Evolutionary conservation across 495 filamentous ascomycete species (phyloP), one percentile per base, ranked within the genome.

Genomic region (Neurospora sp.): DNA sequence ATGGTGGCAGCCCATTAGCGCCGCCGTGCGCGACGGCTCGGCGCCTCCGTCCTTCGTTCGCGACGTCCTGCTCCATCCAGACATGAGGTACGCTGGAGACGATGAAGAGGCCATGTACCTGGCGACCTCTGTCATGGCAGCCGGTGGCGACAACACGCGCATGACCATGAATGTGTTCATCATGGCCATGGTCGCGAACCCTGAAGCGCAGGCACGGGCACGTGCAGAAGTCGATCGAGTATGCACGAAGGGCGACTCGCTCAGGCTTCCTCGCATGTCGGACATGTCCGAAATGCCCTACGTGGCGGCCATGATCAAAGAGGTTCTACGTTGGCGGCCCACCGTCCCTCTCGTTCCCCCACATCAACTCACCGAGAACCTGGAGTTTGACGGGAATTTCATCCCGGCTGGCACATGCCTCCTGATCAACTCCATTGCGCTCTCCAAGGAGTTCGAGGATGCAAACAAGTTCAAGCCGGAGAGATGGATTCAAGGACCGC

Each of bases 241-340:
- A 5, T 87, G 84, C 72, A 77, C 77, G 4, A 69, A 73, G 5
- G 77, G 73, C 6, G 69, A 78, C 31, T 39, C 31, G 20, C 46
- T 35, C 3, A 75, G 85, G 4, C 80, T 87, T 6, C 84, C 84
- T 8, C 66, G 71, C 69, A 83, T 87, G 77, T 79, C 78, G 16
- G 87, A 89, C 77, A 76, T 85, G 73, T 71, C 78, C 16, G 78
- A 79, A 41, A 78, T 88, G 48, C 85, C 85, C 7, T 89, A 89
- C 72, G 82, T 80, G 68, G 77, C 68, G 42, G 84, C 84, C 5
- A 77, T 88, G 40, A 80, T 84, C 68, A 89, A 88, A 74, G 88
- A 90, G 76, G 84, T 83, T 16, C 78, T 89, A 20, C 81, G 88
- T 44, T 90, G 88, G 88, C 75, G 85, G 22, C 87, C 88, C 20